phyloP scores from a whole-genome alignment of 148 eudicot genomes.

The Silene uniflora region DNA sequence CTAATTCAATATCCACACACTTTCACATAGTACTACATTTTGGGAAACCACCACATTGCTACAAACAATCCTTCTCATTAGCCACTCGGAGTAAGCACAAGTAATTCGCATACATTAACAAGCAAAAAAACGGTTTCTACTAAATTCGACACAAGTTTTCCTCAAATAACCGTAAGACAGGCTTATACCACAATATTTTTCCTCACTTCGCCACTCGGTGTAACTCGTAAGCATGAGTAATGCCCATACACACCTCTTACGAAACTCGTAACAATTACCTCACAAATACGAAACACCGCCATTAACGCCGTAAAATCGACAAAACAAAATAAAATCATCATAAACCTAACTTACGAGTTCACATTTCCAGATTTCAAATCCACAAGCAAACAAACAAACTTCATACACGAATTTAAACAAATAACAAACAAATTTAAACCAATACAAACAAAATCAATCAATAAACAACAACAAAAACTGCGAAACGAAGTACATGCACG shows the following conservation, averaged over 20 bases:
- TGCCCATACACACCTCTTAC: not conserved
- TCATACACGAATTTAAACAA: too few relatives aligned
- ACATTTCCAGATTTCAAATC: not conserved
- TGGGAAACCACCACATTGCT: not conserved
- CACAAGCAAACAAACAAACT: not conserved
- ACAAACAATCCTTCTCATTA: too few relatives aligned
- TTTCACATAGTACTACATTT: too few relatives aligned
- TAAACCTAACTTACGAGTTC: not conserved
- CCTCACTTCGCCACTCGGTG: too few relatives aligned
- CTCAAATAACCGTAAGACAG: too few relatives aligned
- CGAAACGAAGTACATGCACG: not conserved
- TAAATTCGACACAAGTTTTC: too few relatives aligned
- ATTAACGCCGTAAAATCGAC: not conserved
- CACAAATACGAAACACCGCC: not conserved
- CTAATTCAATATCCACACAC: not conserved
- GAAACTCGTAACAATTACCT: not conserved
- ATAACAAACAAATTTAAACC: too few relatives aligned
- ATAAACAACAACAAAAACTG: not conserved
- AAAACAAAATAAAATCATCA: not conserved
- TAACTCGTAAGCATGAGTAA: too few relatives aligned
- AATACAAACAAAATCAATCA: not conserved
- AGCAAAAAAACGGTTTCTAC: too few relatives aligned
- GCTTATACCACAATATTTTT: too few relatives aligned
- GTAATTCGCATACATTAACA: too few relatives aligned
- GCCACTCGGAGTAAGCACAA: not conserved